A percentile compares a stretch with the other conserved stretches of the same genome.
These are phyloP conservation scores for Daldinia grandis DNA, from an alignment of 495 filamentous ascomycete genomes.

Conservation along the genomic window DNA sequence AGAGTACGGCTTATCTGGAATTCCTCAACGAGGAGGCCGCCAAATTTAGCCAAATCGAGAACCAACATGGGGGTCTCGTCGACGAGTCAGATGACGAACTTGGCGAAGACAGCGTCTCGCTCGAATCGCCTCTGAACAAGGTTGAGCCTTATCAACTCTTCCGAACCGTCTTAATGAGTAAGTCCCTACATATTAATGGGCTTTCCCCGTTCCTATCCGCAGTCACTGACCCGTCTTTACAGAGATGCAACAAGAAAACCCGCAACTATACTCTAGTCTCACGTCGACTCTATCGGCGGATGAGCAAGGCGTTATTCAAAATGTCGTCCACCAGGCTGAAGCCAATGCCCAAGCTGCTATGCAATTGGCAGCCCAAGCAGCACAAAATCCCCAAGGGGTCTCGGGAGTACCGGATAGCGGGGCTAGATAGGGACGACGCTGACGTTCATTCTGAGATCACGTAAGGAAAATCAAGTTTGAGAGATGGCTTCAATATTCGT, in stretches of 20 bases:
- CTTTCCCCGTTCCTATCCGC: neutral
- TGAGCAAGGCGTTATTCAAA: constrained; percentile 82
- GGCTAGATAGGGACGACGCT: constrained; percentile 40
- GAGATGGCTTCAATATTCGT: neutral
- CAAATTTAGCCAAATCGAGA: constrained; percentile 71
- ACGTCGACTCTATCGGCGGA: constrained; percentile 79
- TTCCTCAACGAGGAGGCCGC: constrained; percentile 94
- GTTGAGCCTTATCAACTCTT: constrained; percentile 93
- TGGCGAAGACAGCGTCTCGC: constrained; percentile 87
- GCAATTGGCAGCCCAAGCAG: constrained; percentile 39
- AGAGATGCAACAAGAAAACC: constrained; percentile 91
- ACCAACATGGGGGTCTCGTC: constrained; percentile 55
- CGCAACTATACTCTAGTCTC: constrained; percentile 83
- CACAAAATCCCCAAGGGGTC: constrained; percentile 37
- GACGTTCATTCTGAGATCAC: neutral
- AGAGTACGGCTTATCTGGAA: constrained; percentile 92
- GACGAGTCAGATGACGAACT: constrained; percentile 84
- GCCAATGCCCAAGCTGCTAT: constrained; percentile 51
- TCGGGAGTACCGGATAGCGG: constrained; percentile 39
- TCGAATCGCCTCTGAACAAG: constrained; percentile 94
- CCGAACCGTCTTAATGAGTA: constrained; percentile 82
- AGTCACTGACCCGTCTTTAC: constrained; percentile 39
- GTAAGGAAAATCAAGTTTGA: neutral
- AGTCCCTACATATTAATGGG: constrained; percentile 46
- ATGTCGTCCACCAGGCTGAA: constrained; percentile 83